Evolutionary conservation across 352 stramenopile genomes (phyloP), one percentile per base, ranked within the genome.

Genomic region (Phytophthora nicotianae): DNA sequence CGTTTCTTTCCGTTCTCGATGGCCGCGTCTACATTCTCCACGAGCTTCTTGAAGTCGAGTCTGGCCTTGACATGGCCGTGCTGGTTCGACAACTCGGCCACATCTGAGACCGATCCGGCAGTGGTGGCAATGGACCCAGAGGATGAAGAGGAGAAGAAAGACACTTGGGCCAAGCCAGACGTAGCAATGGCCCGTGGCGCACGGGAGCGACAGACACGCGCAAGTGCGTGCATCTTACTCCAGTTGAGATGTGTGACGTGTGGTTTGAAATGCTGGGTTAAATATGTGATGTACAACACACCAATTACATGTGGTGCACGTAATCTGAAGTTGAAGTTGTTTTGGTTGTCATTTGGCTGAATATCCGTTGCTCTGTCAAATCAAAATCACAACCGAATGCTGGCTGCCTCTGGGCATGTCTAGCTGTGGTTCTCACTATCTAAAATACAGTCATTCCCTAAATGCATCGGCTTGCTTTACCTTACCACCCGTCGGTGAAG

Each of bases 21-120:
- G 6, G 75, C 77, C 0, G 58, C 72, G 4, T 88, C 75, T 20
- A 92, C 53, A 47, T 91, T 83, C 4, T 67, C 66, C 13, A 75
- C 71, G 11, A 94, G 71, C 58, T 84, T 86, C 53, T 86, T 89
- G 70, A 88, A 94, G 66, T 94, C 83, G 21, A 92, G 64, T 38
- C 86, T 81, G 8, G 83, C 81, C 62, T 91, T 78, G 35, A 94
- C 62, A 60, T 89, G 77, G 40, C 68, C 50, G 51, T 89, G 77
- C 41, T 82, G 71, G 32, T 79, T 75, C 16, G 77, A 68, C 1
- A 67, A 72, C 5, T 79, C 63, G 10, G 32, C 46, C 46, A 63
- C 55, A 10, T 65, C 42, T 8, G 45, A 37, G 23, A n/a, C 26
- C 32, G 41, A n/a, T 7, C 26, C 41, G 24, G 50, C 37, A 13